A percentile compares a stretch with the other conserved stretches of the same genome.
phyloP scores from a whole-genome alignment of 495 filamentous ascomycete genomes.

The Penicillium cataractarum region DNA sequence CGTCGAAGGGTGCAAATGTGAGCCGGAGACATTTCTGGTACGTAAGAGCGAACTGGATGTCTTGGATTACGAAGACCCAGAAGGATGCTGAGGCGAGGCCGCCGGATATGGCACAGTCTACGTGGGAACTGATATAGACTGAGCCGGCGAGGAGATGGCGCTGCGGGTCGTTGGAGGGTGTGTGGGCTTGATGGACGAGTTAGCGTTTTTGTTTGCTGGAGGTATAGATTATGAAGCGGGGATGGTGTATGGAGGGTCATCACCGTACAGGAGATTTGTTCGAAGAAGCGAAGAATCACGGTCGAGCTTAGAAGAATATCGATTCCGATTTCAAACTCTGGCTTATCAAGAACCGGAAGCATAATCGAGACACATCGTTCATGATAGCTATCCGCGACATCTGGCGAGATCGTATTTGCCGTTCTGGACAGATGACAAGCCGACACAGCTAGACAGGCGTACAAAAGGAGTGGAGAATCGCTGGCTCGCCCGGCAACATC shows the following conservation, averaged over 20 bases:
- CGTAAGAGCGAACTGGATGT: conserved; percentile 46
- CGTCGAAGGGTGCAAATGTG: conserved; percentile 40
- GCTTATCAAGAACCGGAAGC: conserved; percentile 41
- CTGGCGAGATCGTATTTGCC: conserved; percentile 34
- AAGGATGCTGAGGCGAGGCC: conserved; percentile 47
- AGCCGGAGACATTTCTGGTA: conserved; percentile 44
- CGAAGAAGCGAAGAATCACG: conserved; percentile 47
- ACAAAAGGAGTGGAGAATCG: conserved; percentile 39
- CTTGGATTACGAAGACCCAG: conserved; percentile 50
- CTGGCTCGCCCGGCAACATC: conserved; percentile 42
- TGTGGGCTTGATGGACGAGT: conserved; percentile 31
- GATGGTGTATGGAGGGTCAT: neutral
- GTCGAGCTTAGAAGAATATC: conserved; percentile 48
- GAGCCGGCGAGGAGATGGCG: conserved; percentile 48
- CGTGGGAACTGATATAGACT: conserved; percentile 48
- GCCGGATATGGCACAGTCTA: conserved; percentile 43
- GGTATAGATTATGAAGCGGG: too few species aligned
- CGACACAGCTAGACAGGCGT: conserved; percentile 46
- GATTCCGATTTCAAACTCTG: conserved; percentile 39
- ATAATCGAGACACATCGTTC: conserved; percentile 49
- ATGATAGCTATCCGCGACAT: conserved; percentile 46
- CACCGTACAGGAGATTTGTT: conserved; percentile 45
- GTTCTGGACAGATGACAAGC: conserved; percentile 46
- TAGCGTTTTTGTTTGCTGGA: too few species aligned
- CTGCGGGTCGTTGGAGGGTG: conserved; percentile 42